Conservation (phyloP, 192 early-diverging fungal genomes). For the Backusella luteola region DNA sequence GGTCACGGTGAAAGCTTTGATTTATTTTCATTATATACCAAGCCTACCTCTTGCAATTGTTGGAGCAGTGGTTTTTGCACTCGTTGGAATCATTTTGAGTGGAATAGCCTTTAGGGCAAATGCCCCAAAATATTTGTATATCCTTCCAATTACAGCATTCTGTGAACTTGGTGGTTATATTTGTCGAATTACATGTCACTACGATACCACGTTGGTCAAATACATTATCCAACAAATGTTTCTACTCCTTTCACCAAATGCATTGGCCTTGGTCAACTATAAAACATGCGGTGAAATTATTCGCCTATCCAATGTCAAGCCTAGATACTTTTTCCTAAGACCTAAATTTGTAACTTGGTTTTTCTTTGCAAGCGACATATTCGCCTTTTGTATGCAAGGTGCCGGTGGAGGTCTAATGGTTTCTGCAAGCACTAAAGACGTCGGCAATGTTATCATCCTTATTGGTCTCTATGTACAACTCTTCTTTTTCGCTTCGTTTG, state of each 20-base stretch:
- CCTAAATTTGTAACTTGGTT: conserved; percentile 2
- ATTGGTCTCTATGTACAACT: background rate
- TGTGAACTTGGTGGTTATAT: background rate
- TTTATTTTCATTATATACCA: conserved; percentile 2
- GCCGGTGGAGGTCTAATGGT: background rate
- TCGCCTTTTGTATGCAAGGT: background rate
- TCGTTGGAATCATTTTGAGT: background rate
- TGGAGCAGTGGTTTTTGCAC: background rate
- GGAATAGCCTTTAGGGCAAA: background rate
- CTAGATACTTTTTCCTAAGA: background rate
- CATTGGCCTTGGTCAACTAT: conserved; percentile 1
- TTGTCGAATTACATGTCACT: background rate
- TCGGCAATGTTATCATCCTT: background rate
- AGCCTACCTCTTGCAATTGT: conserved; percentile 5
- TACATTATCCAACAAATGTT: background rate
- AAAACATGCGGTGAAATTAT: conserved; percentile 1
- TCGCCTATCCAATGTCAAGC: background rate
- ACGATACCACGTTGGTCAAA: background rate
- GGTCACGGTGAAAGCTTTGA: background rate
- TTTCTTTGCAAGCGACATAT: background rate
- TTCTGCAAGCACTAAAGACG: too few relatives aligned
- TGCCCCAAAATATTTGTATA: background rate
- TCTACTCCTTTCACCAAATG: background rate
- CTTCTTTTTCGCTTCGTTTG: background rate
- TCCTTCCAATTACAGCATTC: conserved; percentile 1